These are phyloP conservation scores for Pyrrhoderma lamaoense DNA, from an alignment of 1,284 basidiomycete genomes.

Conservation along the genomic window DNA sequence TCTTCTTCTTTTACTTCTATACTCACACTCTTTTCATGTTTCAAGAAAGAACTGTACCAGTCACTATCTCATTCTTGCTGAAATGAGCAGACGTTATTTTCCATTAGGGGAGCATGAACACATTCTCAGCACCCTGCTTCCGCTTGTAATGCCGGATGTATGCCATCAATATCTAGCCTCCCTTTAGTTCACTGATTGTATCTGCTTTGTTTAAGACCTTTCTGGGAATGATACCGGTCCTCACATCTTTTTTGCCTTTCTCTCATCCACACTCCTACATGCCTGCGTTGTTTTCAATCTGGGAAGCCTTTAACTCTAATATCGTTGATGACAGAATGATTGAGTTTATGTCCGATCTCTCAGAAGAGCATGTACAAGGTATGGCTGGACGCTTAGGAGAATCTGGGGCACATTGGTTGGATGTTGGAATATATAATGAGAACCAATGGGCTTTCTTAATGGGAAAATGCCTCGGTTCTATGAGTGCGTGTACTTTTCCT, in stretches of 20 bases:
- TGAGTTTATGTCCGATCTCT: conserved; percentile 71
- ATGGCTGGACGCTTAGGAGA: conserved; percentile 45
- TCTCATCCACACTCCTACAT: conserved; percentile 63
- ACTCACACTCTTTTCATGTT: conserved; percentile 5
- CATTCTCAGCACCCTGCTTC: conserved; percentile 70
- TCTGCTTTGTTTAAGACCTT: conserved; percentile 37
- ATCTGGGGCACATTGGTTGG: conserved; percentile 57
- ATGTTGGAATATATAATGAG: conserved; percentile 85
- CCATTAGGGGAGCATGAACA: conserved; percentile 56
- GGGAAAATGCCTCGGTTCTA: conserved; percentile 80
- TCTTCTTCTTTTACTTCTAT: conserved; percentile 8
- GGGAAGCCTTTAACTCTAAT: conserved; percentile 81
- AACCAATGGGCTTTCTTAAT: conserved; percentile 82
- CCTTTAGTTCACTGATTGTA: conserved; percentile 8
- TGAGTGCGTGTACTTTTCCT: conserved; percentile 53
- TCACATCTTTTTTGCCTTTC: conserved; percentile 73
- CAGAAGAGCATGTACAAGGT: conserved; percentile 72
- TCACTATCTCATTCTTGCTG: conserved; percentile 65
- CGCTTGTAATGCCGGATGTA: conserved; percentile 58
- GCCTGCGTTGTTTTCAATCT: conserved; percentile 69
- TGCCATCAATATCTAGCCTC: conserved; percentile 20
- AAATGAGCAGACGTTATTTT: conserved; percentile 65
- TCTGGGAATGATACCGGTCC: conserved; percentile 60
- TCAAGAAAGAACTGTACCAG: conserved; percentile 58
- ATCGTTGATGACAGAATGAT: conserved; percentile 79